These are phyloP conservation scores for Colletotrichum spinosum DNA, from an alignment of 2,329 filamentous ascomycete species.

Conservation along the genomic window DNA sequence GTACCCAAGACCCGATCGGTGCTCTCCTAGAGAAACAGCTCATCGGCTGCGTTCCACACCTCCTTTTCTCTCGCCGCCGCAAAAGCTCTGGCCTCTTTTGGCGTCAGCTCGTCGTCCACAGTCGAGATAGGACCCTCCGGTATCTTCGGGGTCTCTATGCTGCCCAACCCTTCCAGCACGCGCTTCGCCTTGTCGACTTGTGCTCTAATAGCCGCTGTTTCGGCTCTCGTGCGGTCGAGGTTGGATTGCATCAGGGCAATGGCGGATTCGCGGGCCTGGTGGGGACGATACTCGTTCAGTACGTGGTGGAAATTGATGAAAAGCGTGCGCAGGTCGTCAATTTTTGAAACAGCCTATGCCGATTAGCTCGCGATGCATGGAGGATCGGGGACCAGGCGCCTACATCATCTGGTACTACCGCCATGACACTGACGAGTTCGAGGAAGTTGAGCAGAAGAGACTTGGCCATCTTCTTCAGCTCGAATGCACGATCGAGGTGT, in stretches of 20 bases:
- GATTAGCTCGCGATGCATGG: neutral
- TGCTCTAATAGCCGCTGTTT: conserved; percentile 76
- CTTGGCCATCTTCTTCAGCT: conserved; percentile 83
- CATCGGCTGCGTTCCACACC: conserved; percentile 57
- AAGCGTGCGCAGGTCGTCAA: conserved; percentile 82
- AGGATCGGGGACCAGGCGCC: conserved; percentile 22
- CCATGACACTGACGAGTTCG: conserved; percentile 80
- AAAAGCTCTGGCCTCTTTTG: conserved; percentile 9
- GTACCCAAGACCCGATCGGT: neutral
- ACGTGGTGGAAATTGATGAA: conserved; percentile 94
- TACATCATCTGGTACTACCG: conserved; percentile 70
- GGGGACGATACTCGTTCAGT: conserved; percentile 93
- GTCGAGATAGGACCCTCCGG: neutral
- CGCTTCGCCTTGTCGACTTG: conserved; percentile 79
- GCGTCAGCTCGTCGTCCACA: conserved; percentile 9
- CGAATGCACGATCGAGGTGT: conserved; percentile 72
- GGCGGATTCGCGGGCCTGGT: conserved; percentile 89
- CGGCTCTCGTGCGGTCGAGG: conserved; percentile 76
- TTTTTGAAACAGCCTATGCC: conserved; percentile 73
- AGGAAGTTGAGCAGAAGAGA: conserved; percentile 90
- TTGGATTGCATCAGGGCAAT: conserved; percentile 91
- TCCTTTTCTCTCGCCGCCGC: conserved; percentile 40
- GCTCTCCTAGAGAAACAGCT: conserved; percentile 49
- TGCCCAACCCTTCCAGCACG: conserved; percentile 76
- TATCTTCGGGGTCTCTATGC: conserved; percentile 52